Evolutionary conservation across 331 rosid genomes (phyloP).

Genomic region (Prunus yedoensis): DNA sequence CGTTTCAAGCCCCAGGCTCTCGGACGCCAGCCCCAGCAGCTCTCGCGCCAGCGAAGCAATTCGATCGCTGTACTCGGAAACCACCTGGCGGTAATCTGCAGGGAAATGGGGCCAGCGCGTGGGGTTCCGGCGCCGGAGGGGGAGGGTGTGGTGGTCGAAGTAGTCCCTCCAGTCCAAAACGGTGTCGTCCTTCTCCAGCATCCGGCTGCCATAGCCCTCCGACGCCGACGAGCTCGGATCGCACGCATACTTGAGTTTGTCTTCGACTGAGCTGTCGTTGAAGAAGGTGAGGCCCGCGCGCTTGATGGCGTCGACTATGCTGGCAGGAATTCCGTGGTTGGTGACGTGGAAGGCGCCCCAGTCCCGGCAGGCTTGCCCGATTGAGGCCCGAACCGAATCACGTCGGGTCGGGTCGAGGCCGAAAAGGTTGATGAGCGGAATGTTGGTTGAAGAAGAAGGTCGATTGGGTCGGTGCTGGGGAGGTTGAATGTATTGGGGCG

Average conservation of each 20-base stretch:
- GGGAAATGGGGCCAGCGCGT: slow-evolving; percentile 69
- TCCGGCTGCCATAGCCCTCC: slow-evolving; percentile 86
- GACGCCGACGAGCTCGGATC: slow-evolving; percentile 52
- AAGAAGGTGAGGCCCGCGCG: slow-evolving; percentile 64
- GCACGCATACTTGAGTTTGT: slow-evolving; percentile 68
- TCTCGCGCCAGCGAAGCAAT: slow-evolving; percentile 44
- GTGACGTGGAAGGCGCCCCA: slow-evolving; percentile 92
- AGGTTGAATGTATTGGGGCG: slow-evolving; percentile 55
- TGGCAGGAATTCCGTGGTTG: slow-evolving; percentile 60
- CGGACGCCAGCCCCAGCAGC: slow-evolving; percentile 65
- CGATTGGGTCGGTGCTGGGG: slow-evolving; percentile 45
- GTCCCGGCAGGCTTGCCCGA: slow-evolving; percentile 55
- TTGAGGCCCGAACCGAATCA: slow-evolving; percentile 31
- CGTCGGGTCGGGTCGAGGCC: slow-evolving; percentile 42
- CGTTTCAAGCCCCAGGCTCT: slow-evolving; percentile 58
- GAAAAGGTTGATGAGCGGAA: slow-evolving; percentile 53
- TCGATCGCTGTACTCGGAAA: slow-evolving; percentile 49
- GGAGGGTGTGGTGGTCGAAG: slow-evolving; percentile 87
- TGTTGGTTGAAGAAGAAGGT: slow-evolving; percentile 7
- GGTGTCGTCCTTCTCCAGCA: slow-evolving; percentile 50
- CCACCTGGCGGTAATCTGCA: slow-evolving; percentile 42
- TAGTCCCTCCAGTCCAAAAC: slow-evolving; percentile 90
- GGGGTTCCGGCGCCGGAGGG: slow-evolving; percentile 78
- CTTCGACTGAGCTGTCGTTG: slow-evolving; percentile 41
- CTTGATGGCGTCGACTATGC: slow-evolving; percentile 44